A percentile compares a stretch with the other conserved stretches of the same genome.
Evolutionary conservation across 345 rosid genomes (phyloP).

Genomic region (Gossypium sturtianum): DNA sequence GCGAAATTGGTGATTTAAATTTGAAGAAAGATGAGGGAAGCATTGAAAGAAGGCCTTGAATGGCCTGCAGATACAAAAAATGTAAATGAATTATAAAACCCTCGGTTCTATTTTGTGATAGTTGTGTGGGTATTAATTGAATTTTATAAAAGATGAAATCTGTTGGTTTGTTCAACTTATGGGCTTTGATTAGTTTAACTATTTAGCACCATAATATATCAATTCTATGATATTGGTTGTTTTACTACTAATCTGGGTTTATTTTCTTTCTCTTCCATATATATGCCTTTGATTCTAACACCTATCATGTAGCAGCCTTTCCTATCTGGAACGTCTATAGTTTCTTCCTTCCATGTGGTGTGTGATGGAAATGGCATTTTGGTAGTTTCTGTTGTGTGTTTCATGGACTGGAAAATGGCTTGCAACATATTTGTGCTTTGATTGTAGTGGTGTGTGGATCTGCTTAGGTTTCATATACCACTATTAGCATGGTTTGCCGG

Average conservation of each 20-base stretch:
- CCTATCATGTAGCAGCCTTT: neutral
- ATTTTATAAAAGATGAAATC: conserved; percentile 7
- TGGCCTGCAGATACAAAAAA: conserved; percentile 21
- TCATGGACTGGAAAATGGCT: neutral
- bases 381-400: neutral
- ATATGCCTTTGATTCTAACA: neutral
- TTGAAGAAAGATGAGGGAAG: conserved; percentile 22
- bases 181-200: neutral
- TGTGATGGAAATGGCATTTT: neutral
- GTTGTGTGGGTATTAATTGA: conserved; percentile 14
- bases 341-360: neutral
- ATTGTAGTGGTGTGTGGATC: neutral
- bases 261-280: neutral
- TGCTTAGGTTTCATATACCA: neutral
- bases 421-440: neutral
- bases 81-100: conserved; percentile 36
- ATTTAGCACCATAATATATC: neutral
- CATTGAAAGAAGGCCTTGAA: conserved; percentile 4
- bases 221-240: neutral
- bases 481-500: neutral
- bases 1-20: conserved; percentile 6
- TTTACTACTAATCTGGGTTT: neutral
- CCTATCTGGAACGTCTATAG: neutral
- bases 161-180: conserved; percentile 4
- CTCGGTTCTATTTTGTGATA: conserved; percentile 14